These are phyloP conservation scores for Sporothrix dimorphospora DNA, from an alignment of 2,329 filamentous ascomycete species.

Conservation along the genomic window DNA sequence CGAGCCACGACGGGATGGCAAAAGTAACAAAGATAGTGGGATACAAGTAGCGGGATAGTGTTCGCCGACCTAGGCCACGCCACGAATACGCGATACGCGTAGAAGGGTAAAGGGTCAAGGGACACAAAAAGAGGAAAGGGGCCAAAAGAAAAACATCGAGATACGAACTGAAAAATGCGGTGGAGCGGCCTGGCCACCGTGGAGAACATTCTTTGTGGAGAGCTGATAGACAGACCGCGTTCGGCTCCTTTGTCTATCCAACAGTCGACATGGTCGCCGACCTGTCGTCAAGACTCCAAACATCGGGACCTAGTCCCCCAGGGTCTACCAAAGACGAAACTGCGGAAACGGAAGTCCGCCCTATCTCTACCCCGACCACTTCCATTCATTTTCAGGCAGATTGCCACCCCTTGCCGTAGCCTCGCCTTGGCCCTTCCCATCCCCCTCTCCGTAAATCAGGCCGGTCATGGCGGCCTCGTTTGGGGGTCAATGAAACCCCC, in stretches of 20 bases:
- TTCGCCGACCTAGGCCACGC: neutral
- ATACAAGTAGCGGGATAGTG: neutral
- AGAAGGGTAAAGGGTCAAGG: neutral
- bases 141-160: neutral
- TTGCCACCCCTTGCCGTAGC: neutral
- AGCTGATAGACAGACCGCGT: neutral
- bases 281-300: neutral
- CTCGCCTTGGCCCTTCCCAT: neutral
- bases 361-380: no score
- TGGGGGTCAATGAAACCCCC: neutral
- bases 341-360: neutral
- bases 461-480: neutral
- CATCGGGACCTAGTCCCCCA: neutral
- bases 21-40: neutral
- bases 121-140: neutral
- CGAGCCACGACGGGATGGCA: neutral
- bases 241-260: neutral
- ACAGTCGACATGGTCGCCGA: neutral
- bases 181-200: neutral
- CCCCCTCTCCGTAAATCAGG: neutral
- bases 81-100: slow-evolving; percentile 15
- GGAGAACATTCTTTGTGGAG: neutral
- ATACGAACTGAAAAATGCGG: neutral
- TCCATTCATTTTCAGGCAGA: no score
- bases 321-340: neutral